Evolutionary conservation across 805 yeast genomes (phyloP), one percentile per base, ranked within the genome.

Genomic region (Yamadazyma tumulicola): DNA sequence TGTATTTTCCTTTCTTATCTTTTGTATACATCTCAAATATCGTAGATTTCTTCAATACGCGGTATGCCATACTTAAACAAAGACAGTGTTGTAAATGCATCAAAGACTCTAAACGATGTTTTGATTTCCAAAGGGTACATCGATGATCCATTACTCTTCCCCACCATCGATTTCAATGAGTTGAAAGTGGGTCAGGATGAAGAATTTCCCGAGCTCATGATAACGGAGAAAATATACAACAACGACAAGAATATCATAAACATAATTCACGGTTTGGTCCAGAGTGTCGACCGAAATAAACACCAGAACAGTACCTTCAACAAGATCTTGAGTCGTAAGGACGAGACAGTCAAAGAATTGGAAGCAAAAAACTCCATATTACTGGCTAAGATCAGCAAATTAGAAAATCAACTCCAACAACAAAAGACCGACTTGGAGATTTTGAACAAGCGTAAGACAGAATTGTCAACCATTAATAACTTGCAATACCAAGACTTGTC

Each of bases 211-310:
- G 44, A 49, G 10, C 40, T 62, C 26, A 38, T 43, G 16, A 35
- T 60, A 9, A 55, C 60, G 4, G 64, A 61, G 11, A 20, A 34
- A 2, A 7, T 44, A 15, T 67, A 59, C 37, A 51, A 58, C 33
- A 64, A 64, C 45, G 70, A 64, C 47, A 59, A 59, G 34, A 57
- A 59, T 37, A 41, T 49, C 20, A 60, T 67, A 29, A 66, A 67
- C 38, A 53, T 62, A 22, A 51, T 67, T 1, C 62, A 64, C 41
- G 55, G 65, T 9, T 52, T 54, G 20, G 37, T 52, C 24, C 61
- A 50, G 39, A 51, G 52, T 21, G 48, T 57, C n/a, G 67, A 62
- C 26, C 38, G 65, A 30, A 54, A 53, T 39, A 50, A 64, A 17
- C 44, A 37, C 10, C 69, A 61, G 34, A 59, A 55, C 32, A 53